A percentile compares a stretch with the other conserved stretches of the same genome.
phyloP scores from a whole-genome alignment of 306 rosid species.

The Vigna mungo region DNA sequence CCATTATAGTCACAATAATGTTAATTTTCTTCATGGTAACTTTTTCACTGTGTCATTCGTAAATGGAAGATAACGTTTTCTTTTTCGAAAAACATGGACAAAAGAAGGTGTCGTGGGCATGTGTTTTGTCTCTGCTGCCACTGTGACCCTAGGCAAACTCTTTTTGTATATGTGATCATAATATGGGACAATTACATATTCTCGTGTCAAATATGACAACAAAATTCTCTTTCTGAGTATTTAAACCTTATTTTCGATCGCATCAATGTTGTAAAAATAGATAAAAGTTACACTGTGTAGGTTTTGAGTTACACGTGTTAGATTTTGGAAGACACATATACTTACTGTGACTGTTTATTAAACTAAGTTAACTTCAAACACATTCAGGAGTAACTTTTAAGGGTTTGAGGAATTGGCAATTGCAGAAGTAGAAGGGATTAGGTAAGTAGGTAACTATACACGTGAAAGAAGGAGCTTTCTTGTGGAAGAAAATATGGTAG shows the following conservation, averaged over 20 bases:
- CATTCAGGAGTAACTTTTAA: not conserved
- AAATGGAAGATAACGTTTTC: not conserved
- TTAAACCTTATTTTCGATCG: no score
- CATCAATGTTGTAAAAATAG: no score
- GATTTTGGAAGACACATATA: not conserved
- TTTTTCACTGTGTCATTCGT: conserved; percentile 5
- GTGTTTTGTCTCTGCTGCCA: conserved; percentile 25
- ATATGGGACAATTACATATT: not conserved
- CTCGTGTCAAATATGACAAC: not conserved
- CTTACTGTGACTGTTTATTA: not conserved
- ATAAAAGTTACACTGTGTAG: no score
- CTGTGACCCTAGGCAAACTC: not conserved
- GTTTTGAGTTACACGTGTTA: no score
- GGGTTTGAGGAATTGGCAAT: conserved; percentile 11
- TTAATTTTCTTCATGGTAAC: not conserved
- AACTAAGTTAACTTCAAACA: not conserved
- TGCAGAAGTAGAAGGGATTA: conserved; percentile 11
- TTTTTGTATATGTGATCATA: not conserved
- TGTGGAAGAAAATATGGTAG: conserved; percentile 24
- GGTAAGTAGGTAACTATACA: not conserved
- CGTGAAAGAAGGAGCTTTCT: conserved; percentile 28
- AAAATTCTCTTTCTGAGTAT: no score
- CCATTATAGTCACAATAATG: conserved; percentile 15
- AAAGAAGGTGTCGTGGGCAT: conserved; percentile 7
- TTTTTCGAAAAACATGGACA: not conserved